Conservation (phyloP, 2,329 filamentous ascomycete species). For the Colletotrichum gigasporum region DNA sequence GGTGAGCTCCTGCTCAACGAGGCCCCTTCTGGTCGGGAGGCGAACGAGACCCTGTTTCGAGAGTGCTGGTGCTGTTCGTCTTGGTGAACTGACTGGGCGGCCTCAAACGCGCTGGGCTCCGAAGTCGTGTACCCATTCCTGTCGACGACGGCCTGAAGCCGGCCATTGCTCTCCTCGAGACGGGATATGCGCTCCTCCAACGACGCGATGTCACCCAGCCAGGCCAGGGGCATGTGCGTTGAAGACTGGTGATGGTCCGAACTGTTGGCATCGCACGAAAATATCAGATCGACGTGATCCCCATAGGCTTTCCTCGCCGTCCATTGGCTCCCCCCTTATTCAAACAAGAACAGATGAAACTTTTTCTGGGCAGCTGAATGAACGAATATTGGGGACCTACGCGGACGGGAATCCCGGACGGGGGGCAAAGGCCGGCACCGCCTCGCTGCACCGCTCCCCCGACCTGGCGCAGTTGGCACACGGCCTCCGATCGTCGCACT, state of each 20-base stretch:
- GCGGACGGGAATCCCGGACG: background rate
- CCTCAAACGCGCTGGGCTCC: background rate
- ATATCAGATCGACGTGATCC: background rate
- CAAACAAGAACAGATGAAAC: constrained; percentile 7
- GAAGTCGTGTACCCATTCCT: background rate
- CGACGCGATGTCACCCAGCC: constrained; percentile 1
- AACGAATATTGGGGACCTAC: background rate
- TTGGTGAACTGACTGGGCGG: background rate
- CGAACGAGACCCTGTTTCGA: background rate
- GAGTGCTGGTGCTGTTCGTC: background rate
- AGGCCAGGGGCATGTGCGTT: background rate
- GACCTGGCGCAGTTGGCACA: constrained; percentile 37
- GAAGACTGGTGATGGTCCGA: constrained; percentile 31
- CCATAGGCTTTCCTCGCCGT: background rate
- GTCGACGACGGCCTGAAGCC: constrained; percentile 8
- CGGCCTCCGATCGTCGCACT: constrained; percentile 36
- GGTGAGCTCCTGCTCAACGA: background rate
- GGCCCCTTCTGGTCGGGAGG: background rate
- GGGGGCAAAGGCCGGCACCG: background rate
- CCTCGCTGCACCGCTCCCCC: constrained; percentile 32
- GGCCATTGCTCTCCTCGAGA: background rate
- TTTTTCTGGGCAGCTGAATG: background rate
- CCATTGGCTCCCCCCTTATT: background rate
- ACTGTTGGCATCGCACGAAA: constrained; percentile 23
- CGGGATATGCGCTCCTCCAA: background rate